Evolutionary conservation across 1,284 basidiomycete species (phyloP).

Genomic region (Leccinum fuscescens): DNA sequence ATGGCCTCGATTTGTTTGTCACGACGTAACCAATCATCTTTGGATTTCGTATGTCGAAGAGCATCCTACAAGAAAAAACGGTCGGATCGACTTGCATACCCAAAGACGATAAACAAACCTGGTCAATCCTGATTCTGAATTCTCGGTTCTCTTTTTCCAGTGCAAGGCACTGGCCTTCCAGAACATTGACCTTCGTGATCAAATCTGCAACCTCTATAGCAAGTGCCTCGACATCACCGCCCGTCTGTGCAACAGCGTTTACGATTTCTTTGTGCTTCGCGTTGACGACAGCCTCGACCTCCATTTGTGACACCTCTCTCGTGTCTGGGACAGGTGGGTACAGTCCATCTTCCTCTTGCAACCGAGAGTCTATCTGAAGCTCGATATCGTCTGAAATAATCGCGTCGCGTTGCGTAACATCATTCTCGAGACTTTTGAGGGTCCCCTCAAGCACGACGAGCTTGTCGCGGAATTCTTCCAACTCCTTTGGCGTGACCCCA

Average conservation of each 20-base stretch:
- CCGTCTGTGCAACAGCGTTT: slow-evolving; percentile 26
- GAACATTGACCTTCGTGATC: slow-evolving; percentile 29
- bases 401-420: slow-evolving; percentile 39
- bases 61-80: slow-evolving; percentile 13
- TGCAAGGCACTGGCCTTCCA: slow-evolving; percentile 28
- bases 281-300: slow-evolving; percentile 25
- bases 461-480: slow-evolving; percentile 41
- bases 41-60: slow-evolving; percentile 12
- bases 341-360: slow-evolving; percentile 33
- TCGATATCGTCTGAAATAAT: slow-evolving; percentile 40
- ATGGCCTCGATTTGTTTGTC: slow-evolving; percentile 40
- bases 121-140: slow-evolving; percentile 26
- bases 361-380: slow-evolving; percentile 35
- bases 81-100: slow-evolving; percentile 1
- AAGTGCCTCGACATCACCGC: slow-evolving; percentile 39
- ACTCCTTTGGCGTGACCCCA: slow-evolving; percentile 25
- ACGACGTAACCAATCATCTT: slow-evolving; percentile 15
- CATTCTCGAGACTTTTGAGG: slow-evolving; percentile 43
- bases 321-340: slow-evolving; percentile 19
- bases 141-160: slow-evolving; percentile 35
- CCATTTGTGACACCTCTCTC: slow-evolving; percentile 16
- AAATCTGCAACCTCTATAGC: slow-evolving; percentile 40
- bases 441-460: slow-evolving; percentile 39
- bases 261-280: slow-evolving; percentile 20
- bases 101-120: slow-evolving; percentile 26